Percentiles rank a stretch among this genome's conserved stretches.
Evolutionary conservation across 1,284 basidiomycete species (phyloP).

Genomic region (Ceratobasidium sp.): DNA sequence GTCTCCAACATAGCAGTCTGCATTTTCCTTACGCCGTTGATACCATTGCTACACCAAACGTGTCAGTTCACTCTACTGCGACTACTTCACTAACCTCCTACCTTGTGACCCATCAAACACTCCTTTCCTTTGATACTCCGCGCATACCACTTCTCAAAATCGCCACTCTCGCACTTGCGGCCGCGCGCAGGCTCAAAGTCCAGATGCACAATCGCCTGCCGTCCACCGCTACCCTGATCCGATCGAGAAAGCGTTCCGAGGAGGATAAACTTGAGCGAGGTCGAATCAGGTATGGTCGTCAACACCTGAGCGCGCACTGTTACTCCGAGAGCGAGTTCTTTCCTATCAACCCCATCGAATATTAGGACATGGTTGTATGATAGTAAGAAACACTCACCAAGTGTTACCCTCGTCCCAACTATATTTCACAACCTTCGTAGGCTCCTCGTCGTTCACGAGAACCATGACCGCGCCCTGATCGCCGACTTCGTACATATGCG

Average conservation of each 20-base stretch:
- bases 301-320: constrained; percentile 79
- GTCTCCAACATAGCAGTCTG: constrained; percentile 91
- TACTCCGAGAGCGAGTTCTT: constrained; percentile 74
- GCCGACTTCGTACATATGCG: constrained; percentile 96
- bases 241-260: constrained; percentile 78
- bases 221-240: constrained; percentile 68
- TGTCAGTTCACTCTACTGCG: not conserved
- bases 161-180: constrained; percentile 75
- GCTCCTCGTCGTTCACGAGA: constrained; percentile 86
- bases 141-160: constrained; percentile 93
- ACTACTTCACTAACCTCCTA: constrained; percentile 52
- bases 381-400: constrained; percentile 69
- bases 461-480: constrained; percentile 88
- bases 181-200: constrained; percentile 82
- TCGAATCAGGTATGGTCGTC: constrained; percentile 89
- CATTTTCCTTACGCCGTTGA: constrained; percentile 81
- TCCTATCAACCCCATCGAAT: constrained; percentile 65
- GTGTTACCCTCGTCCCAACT: constrained; percentile 85
- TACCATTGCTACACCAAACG: constrained; percentile 84
- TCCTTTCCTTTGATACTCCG: constrained; percentile 68
- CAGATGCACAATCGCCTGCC: constrained; percentile 80
- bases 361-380: constrained; percentile 10
- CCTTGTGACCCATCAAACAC: constrained; percentile 96
- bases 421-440: constrained; percentile 78
- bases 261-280: constrained; percentile 91